phyloP scores from a whole-genome alignment of 2,329 filamentous ascomycete species.

The Chaetomiaceae sp. region DNA sequence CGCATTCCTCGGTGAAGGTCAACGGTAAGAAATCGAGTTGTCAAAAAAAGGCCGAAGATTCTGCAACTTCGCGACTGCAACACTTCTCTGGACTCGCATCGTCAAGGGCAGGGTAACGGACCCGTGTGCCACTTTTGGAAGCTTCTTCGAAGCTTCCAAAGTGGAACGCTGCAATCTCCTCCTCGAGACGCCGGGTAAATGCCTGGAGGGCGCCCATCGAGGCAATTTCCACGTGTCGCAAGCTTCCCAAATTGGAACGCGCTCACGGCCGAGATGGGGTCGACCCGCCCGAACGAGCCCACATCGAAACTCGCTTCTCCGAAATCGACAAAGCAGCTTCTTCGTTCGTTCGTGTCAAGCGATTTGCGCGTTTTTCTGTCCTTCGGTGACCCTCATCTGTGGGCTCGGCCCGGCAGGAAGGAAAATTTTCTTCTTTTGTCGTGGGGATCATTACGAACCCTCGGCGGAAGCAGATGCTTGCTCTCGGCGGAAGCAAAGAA shows the following conservation, averaged over 20 bases:
- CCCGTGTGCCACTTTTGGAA: slow-evolving; percentile 5
- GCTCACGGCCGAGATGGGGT: too few species aligned
- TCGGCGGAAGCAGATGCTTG: too few species aligned
- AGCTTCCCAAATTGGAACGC: slow-evolving; percentile 10
- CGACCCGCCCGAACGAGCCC: not conserved
- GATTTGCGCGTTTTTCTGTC: slow-evolving; percentile 1
- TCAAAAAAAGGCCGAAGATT: not conserved
- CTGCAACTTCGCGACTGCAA: too few species aligned
- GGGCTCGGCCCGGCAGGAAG: not conserved
- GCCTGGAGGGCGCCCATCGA: not conserved
- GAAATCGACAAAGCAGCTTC: not conserved
- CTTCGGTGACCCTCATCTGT: not conserved
- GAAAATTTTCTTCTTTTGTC: not conserved
- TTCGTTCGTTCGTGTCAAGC: not conserved
- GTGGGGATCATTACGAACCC: too few species aligned
- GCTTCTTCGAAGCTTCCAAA: slow-evolving; percentile 19
- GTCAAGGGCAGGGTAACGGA: not conserved
- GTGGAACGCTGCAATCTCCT: slow-evolving; percentile 5
- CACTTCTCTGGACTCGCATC: not conserved
- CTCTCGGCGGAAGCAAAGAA: not conserved
- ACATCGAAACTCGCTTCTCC: slow-evolving; percentile 7
- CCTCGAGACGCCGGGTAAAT: slow-evolving; percentile 15
- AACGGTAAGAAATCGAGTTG: not conserved
- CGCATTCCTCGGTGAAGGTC: too few species aligned
- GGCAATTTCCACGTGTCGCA: slow-evolving; percentile 15